Base-by-base conservation (phyloP, 2,329 filamentous ascomycete genomes). In the Seiridium unicorne region DNA sequence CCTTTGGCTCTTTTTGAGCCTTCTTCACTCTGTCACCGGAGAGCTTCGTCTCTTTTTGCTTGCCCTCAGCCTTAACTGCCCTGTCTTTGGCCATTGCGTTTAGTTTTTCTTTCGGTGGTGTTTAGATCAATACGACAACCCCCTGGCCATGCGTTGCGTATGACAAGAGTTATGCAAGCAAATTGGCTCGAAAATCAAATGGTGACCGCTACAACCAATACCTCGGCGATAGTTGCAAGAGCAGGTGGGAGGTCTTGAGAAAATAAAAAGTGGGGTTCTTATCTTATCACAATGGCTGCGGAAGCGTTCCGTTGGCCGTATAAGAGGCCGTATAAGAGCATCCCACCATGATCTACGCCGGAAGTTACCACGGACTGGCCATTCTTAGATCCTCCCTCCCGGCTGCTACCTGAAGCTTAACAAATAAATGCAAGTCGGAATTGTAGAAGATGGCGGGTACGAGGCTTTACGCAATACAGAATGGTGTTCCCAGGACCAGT, bases 1-100 rank as follows among this genome's bases (percentile, higher is more conserved):
- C 82, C 71, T 92, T 84, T 67, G 87, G 93, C 73, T 93, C 90
- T 4, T 79, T 74, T 58, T 75, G 79, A 32, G 85, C 83, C 76
- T 90, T 93, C 60, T 90, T 48, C 58, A 34, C 51, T 58, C 54
- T 59, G 63, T 59, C 51, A 13, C 31, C 8, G 18, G 38, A 42
- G 36, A 58, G 55, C 60, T 63, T 51, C 42, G 62, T 60, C 46
- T 60, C 62, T 34, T 63, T 64, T 40, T 66, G 64, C 38, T 65
- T 65, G 55, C 65, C 65, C 36, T 59, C 62, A 1, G 64, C 64
- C 60, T 65, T 65, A n/a, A 56, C 56, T n/a, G 65, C 59, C 56
- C 62, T 58, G 53, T 67, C 65, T 56, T 69, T 68, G 26, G 66
- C 69, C 66, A 72, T 71, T 32, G n/a, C 46, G 51, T 44, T 3